These are phyloP conservation scores for Claviceps sp. DNA, from an alignment of 2,329 filamentous ascomycete genomes.

Conservation along the genomic window DNA sequence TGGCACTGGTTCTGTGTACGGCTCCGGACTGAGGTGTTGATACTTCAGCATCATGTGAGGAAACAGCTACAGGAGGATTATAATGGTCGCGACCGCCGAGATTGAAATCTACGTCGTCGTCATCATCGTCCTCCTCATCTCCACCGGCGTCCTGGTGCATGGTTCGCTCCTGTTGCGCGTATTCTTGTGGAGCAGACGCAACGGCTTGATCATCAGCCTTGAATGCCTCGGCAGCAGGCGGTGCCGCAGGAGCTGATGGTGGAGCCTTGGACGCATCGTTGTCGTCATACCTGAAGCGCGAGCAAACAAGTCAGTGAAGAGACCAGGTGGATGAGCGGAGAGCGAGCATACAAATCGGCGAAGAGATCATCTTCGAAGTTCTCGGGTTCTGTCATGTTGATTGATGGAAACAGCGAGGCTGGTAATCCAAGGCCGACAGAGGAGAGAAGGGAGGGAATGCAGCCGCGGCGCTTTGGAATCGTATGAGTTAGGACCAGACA, in stretches of 20 bases:
- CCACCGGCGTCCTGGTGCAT: slow-evolving; percentile 25
- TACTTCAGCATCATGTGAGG: slow-evolving; percentile 18
- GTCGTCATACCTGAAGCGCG: slow-evolving; percentile 47
- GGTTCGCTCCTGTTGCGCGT: slow-evolving; percentile 22
- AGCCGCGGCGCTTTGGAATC: slow-evolving; percentile 1
- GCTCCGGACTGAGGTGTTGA: slow-evolving; percentile 22
- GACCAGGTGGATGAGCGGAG: background rate
- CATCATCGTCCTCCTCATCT: slow-evolving; percentile 33
- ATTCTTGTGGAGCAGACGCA: background rate
- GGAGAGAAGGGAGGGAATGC: background rate
- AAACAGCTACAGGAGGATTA: slow-evolving; percentile 16
- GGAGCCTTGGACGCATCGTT: slow-evolving; percentile 34
- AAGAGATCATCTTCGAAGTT: slow-evolving; percentile 91
- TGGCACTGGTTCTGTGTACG: slow-evolving; percentile 49
- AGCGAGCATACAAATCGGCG: slow-evolving; percentile 65
- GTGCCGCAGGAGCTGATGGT: slow-evolving; percentile 18
- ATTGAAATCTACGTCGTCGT: slow-evolving; percentile 45
- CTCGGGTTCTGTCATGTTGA: slow-evolving; percentile 61
- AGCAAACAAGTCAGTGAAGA: slow-evolving; percentile 4
- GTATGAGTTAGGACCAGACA: background rate
- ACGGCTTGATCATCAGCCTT: slow-evolving; percentile 17
- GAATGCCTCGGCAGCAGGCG: slow-evolving; percentile 13
- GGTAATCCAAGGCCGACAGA: background rate
- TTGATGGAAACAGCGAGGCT: background rate
- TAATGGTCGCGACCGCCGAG: slow-evolving; percentile 32